These are phyloP conservation scores for Zygnema cylindricum DNA, from an alignment of 139 green algal genomes.

Conservation along the genomic window DNA sequence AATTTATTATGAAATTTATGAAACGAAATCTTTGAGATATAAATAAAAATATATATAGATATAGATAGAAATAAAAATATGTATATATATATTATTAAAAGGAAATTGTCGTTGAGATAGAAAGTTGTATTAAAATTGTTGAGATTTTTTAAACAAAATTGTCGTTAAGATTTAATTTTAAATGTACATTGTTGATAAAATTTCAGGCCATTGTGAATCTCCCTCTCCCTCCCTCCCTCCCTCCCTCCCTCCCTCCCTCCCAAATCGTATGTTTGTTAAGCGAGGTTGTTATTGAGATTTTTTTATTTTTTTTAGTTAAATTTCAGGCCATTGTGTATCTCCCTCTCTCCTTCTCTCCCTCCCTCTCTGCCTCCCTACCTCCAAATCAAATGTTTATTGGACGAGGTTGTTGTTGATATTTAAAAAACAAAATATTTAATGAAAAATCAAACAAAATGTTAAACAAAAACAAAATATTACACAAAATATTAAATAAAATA, in stretches of 20 bases:
- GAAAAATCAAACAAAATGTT: slow-evolving; percentile 5
- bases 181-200: neutral
- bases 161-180: neutral
- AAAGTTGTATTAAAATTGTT: too few relatives aligned
- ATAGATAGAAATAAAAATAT: neutral
- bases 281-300: too few relatives aligned
- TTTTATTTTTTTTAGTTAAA: too few relatives aligned
- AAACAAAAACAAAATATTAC: slow-evolving; percentile 1
- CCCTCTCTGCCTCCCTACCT: neutral
- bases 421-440: neutral
- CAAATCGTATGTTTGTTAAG: too few relatives aligned
- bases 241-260: slow-evolving; percentile 8
- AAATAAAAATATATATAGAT: neutral
- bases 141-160: neutral
- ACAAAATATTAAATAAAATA: neutral
- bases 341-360: neutral
- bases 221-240: slow-evolving; percentile 1
- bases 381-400: too few relatives aligned
- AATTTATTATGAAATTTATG: neutral
- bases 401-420: neutral
- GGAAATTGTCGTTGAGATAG: too few relatives aligned
- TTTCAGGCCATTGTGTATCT: too few relatives aligned
- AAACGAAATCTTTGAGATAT: neutral
- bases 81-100: neutral
- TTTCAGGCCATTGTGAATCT: neutral